Evolutionary conservation across 1,139 yeast genomes (phyloP).

Genomic region (Blastobotrys apis): DNA sequence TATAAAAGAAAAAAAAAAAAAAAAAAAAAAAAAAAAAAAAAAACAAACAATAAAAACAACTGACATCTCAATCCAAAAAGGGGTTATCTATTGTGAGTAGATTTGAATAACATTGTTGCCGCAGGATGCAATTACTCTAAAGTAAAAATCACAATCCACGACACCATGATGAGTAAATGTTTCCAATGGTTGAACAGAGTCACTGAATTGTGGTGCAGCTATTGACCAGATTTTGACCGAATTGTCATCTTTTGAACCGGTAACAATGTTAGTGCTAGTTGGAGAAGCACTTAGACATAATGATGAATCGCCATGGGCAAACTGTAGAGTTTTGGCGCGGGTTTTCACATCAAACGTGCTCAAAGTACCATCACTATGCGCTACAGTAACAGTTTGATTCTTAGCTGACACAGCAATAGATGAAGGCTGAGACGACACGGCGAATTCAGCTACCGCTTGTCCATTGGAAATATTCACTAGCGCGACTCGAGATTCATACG

Average conservation of each 20-base stretch:
- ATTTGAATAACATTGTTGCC: constrained; percentile 6
- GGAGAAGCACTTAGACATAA: background rate
- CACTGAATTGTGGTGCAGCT: background rate
- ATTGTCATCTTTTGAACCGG: background rate
- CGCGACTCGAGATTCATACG: background rate
- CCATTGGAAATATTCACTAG: background rate
- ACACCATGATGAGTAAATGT: constrained; percentile 1
- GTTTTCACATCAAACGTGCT: background rate
- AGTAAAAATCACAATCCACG: constrained; percentile 2
- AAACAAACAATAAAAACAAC: no score
- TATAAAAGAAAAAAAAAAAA: no score
- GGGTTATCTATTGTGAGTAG: no score
- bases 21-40: no score
- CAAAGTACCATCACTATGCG: constrained; percentile 1
- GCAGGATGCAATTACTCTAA: background rate
- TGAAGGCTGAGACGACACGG: background rate
- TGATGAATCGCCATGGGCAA: background rate
- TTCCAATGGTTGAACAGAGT: constrained; percentile 1
- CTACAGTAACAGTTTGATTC: background rate
- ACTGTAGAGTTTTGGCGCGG: background rate
- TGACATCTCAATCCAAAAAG: no score
- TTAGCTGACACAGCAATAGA: background rate
- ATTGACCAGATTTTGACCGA: background rate
- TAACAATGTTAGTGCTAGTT: background rate
- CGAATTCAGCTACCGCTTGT: background rate